A percentile compares a stretch with the other conserved stretches of the same genome.
Evolutionary conservation across 148 eudicot genomes (phyloP).

Genomic region (Persicaria maculosa): DNA sequence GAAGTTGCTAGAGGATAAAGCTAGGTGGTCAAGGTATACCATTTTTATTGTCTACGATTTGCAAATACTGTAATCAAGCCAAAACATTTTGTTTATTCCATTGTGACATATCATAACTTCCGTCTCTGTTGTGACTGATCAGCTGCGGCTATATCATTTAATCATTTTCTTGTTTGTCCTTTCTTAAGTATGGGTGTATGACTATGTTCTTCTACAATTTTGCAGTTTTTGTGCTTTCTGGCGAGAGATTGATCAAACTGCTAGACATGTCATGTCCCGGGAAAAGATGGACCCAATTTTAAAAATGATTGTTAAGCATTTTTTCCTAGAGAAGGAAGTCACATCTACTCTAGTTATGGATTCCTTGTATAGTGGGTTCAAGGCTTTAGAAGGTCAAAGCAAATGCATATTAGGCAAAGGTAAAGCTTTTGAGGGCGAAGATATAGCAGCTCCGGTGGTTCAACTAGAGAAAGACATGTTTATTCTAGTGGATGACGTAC

Average conservation of each 20-base stretch:
- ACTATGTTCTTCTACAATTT: neutral
- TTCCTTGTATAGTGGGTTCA: constrained; percentile 89
- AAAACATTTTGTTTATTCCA: too few species aligned
- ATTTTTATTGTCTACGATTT: too few species aligned
- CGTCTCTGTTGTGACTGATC: too few species aligned
- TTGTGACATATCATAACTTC: too few species aligned
- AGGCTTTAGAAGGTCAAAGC: constrained; percentile 80
- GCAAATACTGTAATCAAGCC: too few species aligned
- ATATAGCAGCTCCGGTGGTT: constrained; percentile 61
- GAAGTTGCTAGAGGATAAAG: constrained; percentile 75
- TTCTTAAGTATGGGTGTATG: neutral
- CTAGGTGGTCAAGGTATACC: constrained; percentile 82
- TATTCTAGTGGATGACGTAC: constrained; percentile 76
- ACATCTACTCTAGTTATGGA: constrained; percentile 97
- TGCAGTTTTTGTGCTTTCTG: constrained; percentile 90
- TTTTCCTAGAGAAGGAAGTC: constrained; percentile 92
- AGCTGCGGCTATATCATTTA: too few species aligned
- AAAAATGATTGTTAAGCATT: constrained; percentile 75
- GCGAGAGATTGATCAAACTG: constrained; percentile 68
- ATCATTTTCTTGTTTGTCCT: neutral
- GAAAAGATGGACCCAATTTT: constrained; percentile 71
- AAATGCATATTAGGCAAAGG: constrained; percentile 54
- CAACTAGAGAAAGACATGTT: constrained; percentile 65
- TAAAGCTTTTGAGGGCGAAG: constrained; percentile 56
- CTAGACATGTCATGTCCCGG: constrained; percentile 69